Evolutionary conservation across 1,284 basidiomycete species (phyloP).

Genomic region (Marasmius sp.): DNA sequence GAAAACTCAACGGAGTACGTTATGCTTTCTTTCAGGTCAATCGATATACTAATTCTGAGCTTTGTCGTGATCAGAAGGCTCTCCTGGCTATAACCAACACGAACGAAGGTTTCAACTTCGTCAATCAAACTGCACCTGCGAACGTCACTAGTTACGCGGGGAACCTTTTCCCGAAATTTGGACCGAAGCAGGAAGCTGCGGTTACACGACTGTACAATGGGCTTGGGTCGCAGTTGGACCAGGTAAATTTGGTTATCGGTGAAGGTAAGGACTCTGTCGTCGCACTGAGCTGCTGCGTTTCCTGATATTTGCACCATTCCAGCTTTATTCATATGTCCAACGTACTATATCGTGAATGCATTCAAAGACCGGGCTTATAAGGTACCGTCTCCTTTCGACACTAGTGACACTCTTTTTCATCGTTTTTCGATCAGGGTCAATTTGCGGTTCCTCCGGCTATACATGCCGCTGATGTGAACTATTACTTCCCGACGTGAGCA

Average conservation of each 20-base stretch:
- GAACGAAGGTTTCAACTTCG: slow-evolving; percentile 32
- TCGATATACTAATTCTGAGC: neutral
- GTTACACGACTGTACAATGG: slow-evolving; percentile 18
- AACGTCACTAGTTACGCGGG: slow-evolving; percentile 21
- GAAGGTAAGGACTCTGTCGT: slow-evolving; percentile 6
- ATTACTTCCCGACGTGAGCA: slow-evolving; percentile 19
- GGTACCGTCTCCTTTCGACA: neutral
- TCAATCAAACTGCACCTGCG: slow-evolving; percentile 20
- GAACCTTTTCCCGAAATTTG: slow-evolving; percentile 24
- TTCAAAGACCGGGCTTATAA: slow-evolving; percentile 9
- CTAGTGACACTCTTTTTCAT: neutral
- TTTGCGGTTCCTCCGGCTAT: slow-evolving; percentile 22
- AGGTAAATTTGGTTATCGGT: slow-evolving; percentile 19
- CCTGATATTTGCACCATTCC: neutral
- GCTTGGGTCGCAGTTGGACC: slow-evolving; percentile 18
- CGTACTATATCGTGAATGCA: slow-evolving; percentile 14
- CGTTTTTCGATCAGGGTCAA: slow-evolving; percentile 14
- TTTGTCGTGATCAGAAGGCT: slow-evolving; percentile 14
- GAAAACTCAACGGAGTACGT: slow-evolving; percentile 28
- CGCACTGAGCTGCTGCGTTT: neutral
- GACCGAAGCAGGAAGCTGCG: slow-evolving; percentile 13
- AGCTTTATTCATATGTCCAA: slow-evolving; percentile 23
- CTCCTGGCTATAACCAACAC: slow-evolving; percentile 30
- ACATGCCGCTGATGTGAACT: slow-evolving; percentile 20
- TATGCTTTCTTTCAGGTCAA: neutral